These are phyloP conservation scores for Cyclotella atomus DNA, from an alignment of 108 stramenopile genomes.

Conservation along the genomic window DNA sequence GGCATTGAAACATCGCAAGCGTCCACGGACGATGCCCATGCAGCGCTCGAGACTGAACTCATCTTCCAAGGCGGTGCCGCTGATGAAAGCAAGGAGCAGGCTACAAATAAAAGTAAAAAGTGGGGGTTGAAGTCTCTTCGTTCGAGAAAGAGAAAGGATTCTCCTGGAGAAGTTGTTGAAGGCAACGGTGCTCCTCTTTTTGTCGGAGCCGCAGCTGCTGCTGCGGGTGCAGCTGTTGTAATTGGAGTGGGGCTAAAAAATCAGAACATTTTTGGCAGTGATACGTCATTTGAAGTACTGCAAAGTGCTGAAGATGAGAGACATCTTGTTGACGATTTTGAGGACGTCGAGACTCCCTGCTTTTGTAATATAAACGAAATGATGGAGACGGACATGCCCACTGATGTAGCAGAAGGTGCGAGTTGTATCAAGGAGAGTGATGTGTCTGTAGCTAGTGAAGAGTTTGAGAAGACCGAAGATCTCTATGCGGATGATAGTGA, in stretches of 20 bases:
- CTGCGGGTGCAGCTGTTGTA: background rate
- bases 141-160: no score
- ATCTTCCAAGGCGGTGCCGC: no score
- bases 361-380: background rate
- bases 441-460: background rate
- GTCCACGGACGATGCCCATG: no score
- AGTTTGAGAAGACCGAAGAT: background rate
- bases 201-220: background rate
- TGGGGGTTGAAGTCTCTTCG: no score
- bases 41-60: no score
- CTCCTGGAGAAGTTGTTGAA: no score
- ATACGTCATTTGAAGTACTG: background rate
- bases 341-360: background rate
- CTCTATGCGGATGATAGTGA: background rate
- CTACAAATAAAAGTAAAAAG: no score
- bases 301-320: background rate
- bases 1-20: no score
- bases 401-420: background rate
- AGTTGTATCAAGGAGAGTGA: background rate
- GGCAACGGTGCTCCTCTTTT: no score
- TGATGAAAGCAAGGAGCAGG: no score
- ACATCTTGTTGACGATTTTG: background rate
- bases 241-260: no score
- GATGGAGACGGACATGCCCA: background rate
- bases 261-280: background rate